phyloP scores from a whole-genome alignment of 352 stramenopile genomes.

The Globisporangium radiosum region DNA sequence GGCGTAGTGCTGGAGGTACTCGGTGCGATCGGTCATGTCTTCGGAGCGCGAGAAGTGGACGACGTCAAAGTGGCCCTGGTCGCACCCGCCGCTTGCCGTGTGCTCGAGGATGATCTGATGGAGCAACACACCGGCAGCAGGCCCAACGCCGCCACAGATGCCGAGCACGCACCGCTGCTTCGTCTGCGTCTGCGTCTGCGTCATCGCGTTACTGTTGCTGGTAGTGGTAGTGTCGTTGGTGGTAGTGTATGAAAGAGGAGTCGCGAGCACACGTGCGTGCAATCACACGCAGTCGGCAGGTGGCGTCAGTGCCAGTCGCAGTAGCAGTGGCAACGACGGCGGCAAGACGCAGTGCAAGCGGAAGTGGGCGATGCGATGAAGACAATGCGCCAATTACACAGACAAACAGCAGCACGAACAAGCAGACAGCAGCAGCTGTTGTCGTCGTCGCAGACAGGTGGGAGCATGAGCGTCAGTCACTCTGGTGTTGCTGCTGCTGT shows the following conservation, averaged over 20 bases:
- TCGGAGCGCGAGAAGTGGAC: constrained; percentile 69
- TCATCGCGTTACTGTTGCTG: not conserved
- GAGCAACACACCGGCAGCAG: constrained; percentile 59
- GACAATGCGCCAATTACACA: not conserved
- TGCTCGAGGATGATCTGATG: constrained; percentile 70
- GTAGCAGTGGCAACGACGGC: not conserved
- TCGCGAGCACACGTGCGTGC: not conserved
- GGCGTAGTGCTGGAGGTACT: constrained; percentile 35
- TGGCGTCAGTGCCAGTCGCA: no score
- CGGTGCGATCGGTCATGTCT: constrained; percentile 69
- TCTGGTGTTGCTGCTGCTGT: no score
- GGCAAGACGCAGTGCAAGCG: not conserved
- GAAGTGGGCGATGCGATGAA: not conserved
- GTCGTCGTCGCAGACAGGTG: not conserved
- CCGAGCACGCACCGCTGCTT: constrained; percentile 29
- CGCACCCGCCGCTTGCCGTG: constrained; percentile 50
- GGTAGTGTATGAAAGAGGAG: not conserved
- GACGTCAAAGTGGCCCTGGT: constrained; percentile 64
- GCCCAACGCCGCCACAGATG: constrained; percentile 69
- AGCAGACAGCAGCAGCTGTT: not conserved
- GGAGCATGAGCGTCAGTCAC: not conserved
- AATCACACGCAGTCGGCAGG: no score
- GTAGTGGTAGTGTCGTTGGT: not conserved
- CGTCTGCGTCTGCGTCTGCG: not conserved
- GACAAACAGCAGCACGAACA: not conserved